Conservation (phyloP, 2,329 filamentous ascomycete genomes). For the Beauveria sp. region DNA sequence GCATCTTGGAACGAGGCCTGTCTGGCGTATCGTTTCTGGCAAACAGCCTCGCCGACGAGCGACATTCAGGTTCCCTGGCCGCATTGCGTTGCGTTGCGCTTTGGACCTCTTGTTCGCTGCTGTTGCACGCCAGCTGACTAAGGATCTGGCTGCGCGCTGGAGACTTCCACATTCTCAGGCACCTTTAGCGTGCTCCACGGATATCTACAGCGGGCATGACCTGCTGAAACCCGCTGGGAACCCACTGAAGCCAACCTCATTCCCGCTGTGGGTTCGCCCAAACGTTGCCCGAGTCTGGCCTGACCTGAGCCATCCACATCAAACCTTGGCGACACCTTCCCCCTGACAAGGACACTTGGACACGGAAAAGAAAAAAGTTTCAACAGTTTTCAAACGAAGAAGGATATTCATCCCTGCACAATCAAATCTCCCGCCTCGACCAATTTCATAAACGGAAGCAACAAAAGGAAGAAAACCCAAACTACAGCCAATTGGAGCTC, state of each 20-base stretch:
- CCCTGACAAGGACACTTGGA: conserved; percentile 1
- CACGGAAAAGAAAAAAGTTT: background rate
- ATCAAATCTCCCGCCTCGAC: background rate
- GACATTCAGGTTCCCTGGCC: background rate
- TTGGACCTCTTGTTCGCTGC: background rate
- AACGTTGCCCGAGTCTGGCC: background rate
- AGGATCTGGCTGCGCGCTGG: background rate
- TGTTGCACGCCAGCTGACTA: conserved; percentile 2
- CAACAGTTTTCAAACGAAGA: background rate
- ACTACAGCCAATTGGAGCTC: background rate
- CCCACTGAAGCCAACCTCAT: background rate
- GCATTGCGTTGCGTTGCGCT: too few species aligned
- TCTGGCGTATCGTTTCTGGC: background rate
- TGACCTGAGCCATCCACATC: background rate
- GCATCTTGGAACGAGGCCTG: background rate
- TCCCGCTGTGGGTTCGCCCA: background rate
- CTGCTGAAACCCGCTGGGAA: background rate
- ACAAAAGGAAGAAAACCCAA: background rate
- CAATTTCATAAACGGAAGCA: background rate
- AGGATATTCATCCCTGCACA: background rate
- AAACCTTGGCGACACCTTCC: background rate
- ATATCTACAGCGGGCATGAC: background rate
- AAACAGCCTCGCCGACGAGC: background rate
- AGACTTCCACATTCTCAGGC: background rate
- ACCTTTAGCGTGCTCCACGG: background rate